Percentiles rank a stretch among this genome's conserved stretches.
phyloP scores from a whole-genome alignment of 257 asterid genomes.

The Plantago elongata region DNA sequence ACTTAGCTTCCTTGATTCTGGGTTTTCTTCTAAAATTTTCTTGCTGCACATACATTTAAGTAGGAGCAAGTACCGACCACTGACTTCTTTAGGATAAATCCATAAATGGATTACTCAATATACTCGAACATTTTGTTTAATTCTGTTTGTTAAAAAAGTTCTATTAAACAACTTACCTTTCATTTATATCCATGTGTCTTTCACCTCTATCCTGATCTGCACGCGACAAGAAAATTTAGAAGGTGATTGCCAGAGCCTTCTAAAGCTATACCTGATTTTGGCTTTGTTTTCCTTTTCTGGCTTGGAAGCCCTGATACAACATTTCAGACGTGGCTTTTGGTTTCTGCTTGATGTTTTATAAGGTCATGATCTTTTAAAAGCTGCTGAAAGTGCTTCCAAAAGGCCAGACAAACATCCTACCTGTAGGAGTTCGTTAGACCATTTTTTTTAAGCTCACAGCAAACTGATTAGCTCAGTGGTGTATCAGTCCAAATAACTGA shows the following conservation, averaged over 20 bases:
- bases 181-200: neutral
- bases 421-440: neutral
- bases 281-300: too few species aligned
- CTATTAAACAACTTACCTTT: neutral
- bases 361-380: too few species aligned
- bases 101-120: neutral
- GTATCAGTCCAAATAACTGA: neutral
- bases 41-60: neutral
- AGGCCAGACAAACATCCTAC: too few species aligned
- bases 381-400: too few species aligned
- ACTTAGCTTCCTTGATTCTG: constrained; percentile 7
- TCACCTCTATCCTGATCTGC: neutral
- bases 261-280: too few species aligned
- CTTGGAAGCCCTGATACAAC: too few species aligned
- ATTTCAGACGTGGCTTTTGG: too few species aligned
- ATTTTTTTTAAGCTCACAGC: neutral
- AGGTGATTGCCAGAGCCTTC: too few species aligned
- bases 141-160: neutral
- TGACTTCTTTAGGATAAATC: neutral
- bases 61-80: neutral
- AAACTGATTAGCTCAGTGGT: neutral
- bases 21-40: constrained; percentile 2
- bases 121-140: neutral
- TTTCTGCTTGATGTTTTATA: too few species aligned
- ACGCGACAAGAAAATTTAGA: too few species aligned